Base-by-base conservation (phyloP, 2,329 filamentous ascomycete genomes). In the Apiospora malaysiana region DNA sequence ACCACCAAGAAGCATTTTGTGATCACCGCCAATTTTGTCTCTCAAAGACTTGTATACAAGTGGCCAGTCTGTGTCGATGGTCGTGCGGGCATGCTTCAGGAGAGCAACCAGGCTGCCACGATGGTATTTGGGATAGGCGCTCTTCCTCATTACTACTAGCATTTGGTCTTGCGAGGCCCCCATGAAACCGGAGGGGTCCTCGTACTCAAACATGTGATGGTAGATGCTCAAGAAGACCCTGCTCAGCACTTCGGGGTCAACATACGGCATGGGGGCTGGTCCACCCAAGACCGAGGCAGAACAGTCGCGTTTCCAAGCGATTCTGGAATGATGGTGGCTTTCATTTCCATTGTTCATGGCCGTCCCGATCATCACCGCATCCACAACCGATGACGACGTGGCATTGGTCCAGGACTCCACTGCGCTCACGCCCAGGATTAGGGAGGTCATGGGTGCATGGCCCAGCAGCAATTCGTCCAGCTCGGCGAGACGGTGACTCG, bases 341-440 rank as follows among this genome's bases (percentile, higher is more conserved):
- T 12, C 47, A 18, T 45, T 27, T 4, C 72, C 25, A 12, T 69
- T 42, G 7, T 74, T 49, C 18, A 70, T 65, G 68, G 76, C 75
- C 14, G 76, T 49, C 0, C 74, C 74, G 1, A 82, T 46, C 5
- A 84, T 71, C 1, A 83, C 66, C 69, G 86, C 83, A 66, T 85
- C 81, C 1, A 82, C 79, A 51, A 77, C 79, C 1, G 84, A 83
- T 5, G 80, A 76, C 3, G 78, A 75, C 18, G 82, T 85, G 8
- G 83, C 75, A 73, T 88, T 87, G 2, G 86, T 86, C 82, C 83
- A 88, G 74, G 84, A 85, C 72, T 87, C 85, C 9, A 84, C 78
- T 0, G 85, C 84, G 0, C 76, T 80, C 43, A 91, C 74, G 0
- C 88, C 89, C 4, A 90, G 76, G 0, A 91, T 76, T 8, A 87